Conservation (phyloP, 1,284 basidiomycete genomes). For the Takashimella tepidaria region DNA sequence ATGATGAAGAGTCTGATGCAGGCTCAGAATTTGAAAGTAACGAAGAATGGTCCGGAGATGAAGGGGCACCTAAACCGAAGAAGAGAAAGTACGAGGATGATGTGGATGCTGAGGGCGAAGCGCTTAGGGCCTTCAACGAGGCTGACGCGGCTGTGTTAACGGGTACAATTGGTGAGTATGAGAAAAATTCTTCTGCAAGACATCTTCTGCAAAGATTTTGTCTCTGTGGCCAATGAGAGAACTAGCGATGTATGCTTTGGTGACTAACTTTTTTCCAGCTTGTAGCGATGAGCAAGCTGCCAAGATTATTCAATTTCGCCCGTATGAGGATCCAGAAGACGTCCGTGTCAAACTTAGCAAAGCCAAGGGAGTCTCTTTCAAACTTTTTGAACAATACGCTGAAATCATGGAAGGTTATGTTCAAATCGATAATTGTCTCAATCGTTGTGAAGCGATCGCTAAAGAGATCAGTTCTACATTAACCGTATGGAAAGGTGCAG, state of each 20-base stretch:
- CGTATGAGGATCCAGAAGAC: constrained; percentile 73
- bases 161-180: constrained; percentile 76
- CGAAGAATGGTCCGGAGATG: constrained; percentile 37
- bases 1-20: constrained; percentile 26
- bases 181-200: too few species aligned
- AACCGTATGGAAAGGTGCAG: constrained; percentile 64
- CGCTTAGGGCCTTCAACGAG: constrained; percentile 82
- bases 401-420: constrained; percentile 86
- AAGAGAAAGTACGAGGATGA: constrained; percentile 27
- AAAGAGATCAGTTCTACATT: constrained; percentile 58
- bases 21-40: constrained; percentile 38
- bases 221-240: too few species aligned
- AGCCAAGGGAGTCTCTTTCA: constrained; percentile 85
- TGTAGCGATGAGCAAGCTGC: constrained; percentile 77
- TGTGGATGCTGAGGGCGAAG: constrained; percentile 50
- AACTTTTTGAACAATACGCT: constrained; percentile 84
- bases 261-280: constrained; percentile 52
- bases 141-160: constrained; percentile 68
- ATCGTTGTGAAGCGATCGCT: constrained; percentile 83
- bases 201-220: too few species aligned
- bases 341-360: constrained; percentile 72
- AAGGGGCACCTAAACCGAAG: constrained; percentile 15
- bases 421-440: constrained; percentile 82
- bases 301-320: constrained; percentile 72
- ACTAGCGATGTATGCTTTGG: too few species aligned